These are phyloP conservation scores for Starmerella lactis-condensi DNA, from an alignment of 805 yeast species.

Conservation along the genomic window DNA sequence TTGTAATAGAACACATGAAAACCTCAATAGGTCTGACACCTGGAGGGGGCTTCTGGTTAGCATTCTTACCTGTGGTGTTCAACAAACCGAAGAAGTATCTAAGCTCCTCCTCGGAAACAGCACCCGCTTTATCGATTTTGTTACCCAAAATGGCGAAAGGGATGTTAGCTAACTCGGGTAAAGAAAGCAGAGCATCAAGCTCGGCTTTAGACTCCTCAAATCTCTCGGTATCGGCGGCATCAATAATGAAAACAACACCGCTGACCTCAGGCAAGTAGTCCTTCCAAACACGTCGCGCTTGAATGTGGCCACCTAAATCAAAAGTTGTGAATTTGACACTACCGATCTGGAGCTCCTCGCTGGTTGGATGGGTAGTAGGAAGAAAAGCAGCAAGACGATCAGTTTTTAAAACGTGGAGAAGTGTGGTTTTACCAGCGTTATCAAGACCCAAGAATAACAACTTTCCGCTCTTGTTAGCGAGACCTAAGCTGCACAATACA, in stretches of 20 bases:
- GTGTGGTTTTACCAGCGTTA: constrained; percentile 92
- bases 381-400: constrained; percentile 95
- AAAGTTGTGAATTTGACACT: constrained; percentile 92
- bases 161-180: constrained; percentile 74
- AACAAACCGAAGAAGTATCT: constrained; percentile 75
- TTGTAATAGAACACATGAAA: constrained; percentile 92
- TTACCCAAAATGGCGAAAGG: constrained; percentile 92
- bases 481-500: constrained; percentile 57
- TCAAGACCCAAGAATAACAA: constrained; percentile 88
- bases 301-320: constrained; percentile 96
- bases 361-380: constrained; percentile 94
- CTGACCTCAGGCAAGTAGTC: constrained; percentile 98
- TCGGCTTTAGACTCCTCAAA: constrained; percentile 89
- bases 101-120: constrained; percentile 86
- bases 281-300: constrained; percentile 98
- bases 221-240: constrained; percentile 92
- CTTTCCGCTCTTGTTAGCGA: constrained; percentile 91
- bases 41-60: constrained; percentile 38
- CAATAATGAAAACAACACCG: constrained; percentile 91
- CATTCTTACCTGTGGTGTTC: constrained; percentile 80
- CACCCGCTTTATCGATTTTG: constrained; percentile 85
- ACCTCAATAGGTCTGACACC: constrained; percentile 82
- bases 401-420: constrained; percentile 69
- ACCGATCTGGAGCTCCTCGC: constrained; percentile 94
- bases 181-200: constrained; percentile 77